phyloP scores from a whole-genome alignment of 768 basidiomycete genomes.

The Pleurotus cornucopiae region DNA sequence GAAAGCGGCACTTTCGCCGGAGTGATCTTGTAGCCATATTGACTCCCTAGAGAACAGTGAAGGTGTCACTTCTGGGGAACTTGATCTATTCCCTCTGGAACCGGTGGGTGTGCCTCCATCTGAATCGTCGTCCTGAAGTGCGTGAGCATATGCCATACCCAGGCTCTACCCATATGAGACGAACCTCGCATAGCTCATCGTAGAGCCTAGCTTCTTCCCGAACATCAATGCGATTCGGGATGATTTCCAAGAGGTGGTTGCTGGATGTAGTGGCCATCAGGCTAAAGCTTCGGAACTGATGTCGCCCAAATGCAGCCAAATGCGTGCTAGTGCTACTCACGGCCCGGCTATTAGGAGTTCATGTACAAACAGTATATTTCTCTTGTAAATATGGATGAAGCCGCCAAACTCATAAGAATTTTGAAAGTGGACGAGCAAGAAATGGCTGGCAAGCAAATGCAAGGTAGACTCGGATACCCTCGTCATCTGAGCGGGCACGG shows the following conservation, averaged over 20 bases:
- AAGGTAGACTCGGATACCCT: too few species aligned
- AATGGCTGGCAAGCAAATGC: too few species aligned
- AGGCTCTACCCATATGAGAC: slow-evolving; percentile 10
- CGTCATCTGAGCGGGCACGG: too few species aligned
- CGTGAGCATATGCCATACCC: background rate
- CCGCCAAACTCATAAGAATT: too few species aligned
- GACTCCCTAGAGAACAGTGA: slow-evolving; percentile 59
- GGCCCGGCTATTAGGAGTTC: too few species aligned
- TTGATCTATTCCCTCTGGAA: slow-evolving; percentile 11
- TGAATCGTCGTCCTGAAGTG: slow-evolving; percentile 13
- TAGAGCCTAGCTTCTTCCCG: slow-evolving; percentile 67
- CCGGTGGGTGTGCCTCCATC: background rate
- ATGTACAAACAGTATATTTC: too few species aligned
- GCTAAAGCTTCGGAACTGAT: too few species aligned
- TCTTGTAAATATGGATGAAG: too few species aligned
- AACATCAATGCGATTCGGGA: slow-evolving; percentile 57
- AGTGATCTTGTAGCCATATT: slow-evolving; percentile 66
- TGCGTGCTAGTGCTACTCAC: too few species aligned
- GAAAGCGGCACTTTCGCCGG: slow-evolving; percentile 49
- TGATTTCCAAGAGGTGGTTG: slow-evolving; percentile 34
- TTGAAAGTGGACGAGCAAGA: too few species aligned
- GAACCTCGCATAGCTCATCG: slow-evolving; percentile 55
- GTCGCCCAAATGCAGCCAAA: too few species aligned
- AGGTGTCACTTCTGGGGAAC: slow-evolving; percentile 29
- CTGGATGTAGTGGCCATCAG: too few species aligned